A percentile compares a stretch with the other conserved stretches of the same genome.
phyloP scores from a whole-genome alignment of 75 land plant species.

The Ceratopteris richardii region DNA sequence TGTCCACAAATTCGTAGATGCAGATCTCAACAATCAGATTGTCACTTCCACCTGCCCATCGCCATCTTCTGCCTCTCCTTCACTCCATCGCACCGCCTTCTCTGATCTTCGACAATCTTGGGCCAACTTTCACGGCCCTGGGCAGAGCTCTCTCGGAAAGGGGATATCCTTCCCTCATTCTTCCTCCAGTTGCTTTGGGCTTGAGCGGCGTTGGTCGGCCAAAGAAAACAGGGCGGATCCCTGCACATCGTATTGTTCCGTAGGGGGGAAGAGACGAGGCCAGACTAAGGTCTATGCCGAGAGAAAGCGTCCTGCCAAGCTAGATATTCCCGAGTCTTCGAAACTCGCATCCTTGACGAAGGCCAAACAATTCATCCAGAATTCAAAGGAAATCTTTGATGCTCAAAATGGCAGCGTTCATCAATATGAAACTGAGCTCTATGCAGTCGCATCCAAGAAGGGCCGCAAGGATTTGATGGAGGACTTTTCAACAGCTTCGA shows the following conservation, averaged over 20 bases:
- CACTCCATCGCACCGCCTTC: too few relatives aligned
- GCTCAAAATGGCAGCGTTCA: slow-evolving; percentile 5
- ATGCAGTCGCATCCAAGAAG: slow-evolving; percentile 47
- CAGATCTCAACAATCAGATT: too few relatives aligned
- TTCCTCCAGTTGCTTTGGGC: too few relatives aligned
- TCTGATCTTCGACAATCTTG: too few relatives aligned
- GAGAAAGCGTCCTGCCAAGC: slow-evolving; percentile 70
- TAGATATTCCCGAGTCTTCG: slow-evolving; percentile 42
- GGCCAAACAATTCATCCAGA: background rate
- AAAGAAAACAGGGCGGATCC: background rate
- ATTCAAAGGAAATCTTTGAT: background rate
- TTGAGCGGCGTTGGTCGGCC: background rate
- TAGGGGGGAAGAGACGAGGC: background rate
- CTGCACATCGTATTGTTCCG: background rate
- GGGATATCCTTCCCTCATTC: too few relatives aligned
- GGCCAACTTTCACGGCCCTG: too few relatives aligned
- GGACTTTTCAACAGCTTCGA: slow-evolving; percentile 42
- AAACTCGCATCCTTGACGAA: background rate
- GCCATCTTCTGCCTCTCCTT: too few relatives aligned
- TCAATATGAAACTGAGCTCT: slow-evolving; percentile 29
- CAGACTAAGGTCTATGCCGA: slow-evolving; percentile 29
- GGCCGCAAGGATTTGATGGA: slow-evolving; percentile 59
- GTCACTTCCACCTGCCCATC: too few relatives aligned
- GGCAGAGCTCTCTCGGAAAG: too few relatives aligned
- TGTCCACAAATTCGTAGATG: too few relatives aligned